phyloP scores from a whole-genome alignment of 371 early-diverging fungal genomes.

The Chytridium lagenaria region DNA sequence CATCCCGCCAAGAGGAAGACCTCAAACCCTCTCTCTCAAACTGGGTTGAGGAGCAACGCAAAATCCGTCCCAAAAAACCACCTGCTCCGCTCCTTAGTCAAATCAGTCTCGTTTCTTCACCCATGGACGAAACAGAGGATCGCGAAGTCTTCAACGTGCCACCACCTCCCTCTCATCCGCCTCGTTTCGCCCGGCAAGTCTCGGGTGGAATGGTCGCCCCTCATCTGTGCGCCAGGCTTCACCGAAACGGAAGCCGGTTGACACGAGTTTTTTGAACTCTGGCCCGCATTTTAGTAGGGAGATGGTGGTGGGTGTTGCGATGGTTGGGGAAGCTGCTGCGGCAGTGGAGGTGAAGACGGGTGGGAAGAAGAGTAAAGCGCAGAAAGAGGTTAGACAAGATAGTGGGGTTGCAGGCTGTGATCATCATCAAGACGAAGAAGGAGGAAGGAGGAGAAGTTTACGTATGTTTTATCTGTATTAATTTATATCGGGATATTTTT shows the following conservation, averaged over 20 bases:
- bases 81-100: too few species aligned
- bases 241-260: conserved; percentile 16
- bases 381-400: conserved; percentile 6
- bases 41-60: conserved; percentile 21
- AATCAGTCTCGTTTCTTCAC: too few species aligned
- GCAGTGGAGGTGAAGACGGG: not conserved
- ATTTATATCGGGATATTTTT: too few species aligned
- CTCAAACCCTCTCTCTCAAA: too few species aligned
- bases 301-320: not conserved
- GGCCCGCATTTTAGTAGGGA: not conserved
- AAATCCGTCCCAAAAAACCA: not conserved
- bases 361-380: not conserved
- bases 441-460: not conserved
- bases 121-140: too few species aligned
- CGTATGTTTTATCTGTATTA: too few species aligned
- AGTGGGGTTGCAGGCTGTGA: not conserved
- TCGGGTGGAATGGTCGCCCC: not conserved
- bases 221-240: too few species aligned
- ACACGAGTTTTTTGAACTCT: not conserved
- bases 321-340: not conserved
- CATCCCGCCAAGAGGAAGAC: not conserved
- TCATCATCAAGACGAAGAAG: not conserved
- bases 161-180: too few species aligned
- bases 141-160: too few species aligned
- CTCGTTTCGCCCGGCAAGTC: too few species aligned